Conservation (phyloP, 2,329 filamentous ascomycete genomes). For the Colletotrichum sojae region DNA sequence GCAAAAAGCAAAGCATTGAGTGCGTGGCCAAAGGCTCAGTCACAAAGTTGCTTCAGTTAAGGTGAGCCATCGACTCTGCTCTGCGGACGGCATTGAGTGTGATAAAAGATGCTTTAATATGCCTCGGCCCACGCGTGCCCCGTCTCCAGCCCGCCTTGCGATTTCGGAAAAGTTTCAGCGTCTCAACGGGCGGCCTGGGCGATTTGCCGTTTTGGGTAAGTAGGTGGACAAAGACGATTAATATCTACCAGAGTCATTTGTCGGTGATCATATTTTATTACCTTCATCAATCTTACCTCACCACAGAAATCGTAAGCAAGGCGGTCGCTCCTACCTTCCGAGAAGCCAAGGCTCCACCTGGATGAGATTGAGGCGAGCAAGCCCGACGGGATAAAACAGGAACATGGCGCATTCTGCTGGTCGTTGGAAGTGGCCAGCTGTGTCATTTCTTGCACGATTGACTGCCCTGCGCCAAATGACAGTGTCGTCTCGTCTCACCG, state of each 20-base stretch:
- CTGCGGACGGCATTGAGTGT: background rate
- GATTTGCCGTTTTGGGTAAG: slow-evolving; percentile 24
- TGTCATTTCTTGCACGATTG: slow-evolving; percentile 22
- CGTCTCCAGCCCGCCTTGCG: background rate
- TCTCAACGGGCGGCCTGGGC: slow-evolving; percentile 3
- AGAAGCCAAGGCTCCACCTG: slow-evolving; percentile 13
- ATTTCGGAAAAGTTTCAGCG: slow-evolving; percentile 30
- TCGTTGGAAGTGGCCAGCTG: slow-evolving; percentile 34
- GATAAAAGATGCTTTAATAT: slow-evolving; percentile 18
- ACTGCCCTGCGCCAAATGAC: slow-evolving; percentile 22
- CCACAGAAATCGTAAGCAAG: too few relatives aligned
- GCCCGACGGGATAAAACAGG: slow-evolving; percentile 9
- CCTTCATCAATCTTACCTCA: slow-evolving; percentile 12
- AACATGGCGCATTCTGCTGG: slow-evolving; percentile 12
- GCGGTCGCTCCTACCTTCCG: too few relatives aligned
- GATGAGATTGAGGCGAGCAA: background rate
- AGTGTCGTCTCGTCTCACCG: slow-evolving; percentile 13
- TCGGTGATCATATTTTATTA: slow-evolving; percentile 9
- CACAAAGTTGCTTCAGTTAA: background rate
- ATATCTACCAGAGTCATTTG: slow-evolving; percentile 21
- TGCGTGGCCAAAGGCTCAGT: background rate
- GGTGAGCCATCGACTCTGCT: background rate
- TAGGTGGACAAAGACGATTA: slow-evolving; percentile 1
- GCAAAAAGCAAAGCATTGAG: background rate
- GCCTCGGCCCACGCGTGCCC: slow-evolving; percentile 16